Conservation (phyloP, 1,284 basidiomycete genomes). For the Pseudozyma tsukubaensis region DNA sequence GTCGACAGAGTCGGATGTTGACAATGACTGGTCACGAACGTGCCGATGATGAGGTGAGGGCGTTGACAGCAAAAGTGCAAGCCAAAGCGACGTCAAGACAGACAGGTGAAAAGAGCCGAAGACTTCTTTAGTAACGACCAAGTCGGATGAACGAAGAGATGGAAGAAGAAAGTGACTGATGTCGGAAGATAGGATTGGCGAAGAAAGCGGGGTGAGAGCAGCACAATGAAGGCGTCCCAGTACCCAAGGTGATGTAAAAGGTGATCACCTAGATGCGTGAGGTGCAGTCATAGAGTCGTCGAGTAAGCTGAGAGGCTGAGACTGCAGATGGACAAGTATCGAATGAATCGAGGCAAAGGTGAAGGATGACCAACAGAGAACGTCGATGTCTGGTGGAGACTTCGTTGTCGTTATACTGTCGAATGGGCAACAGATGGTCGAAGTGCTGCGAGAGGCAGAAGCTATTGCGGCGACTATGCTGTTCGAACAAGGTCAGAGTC, state of each 20-base stretch:
- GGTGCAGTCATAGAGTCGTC: conserved; percentile 38
- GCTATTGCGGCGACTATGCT: background rate
- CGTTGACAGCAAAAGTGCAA: background rate
- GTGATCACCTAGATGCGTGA: conserved; percentile 34
- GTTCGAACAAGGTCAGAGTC: background rate
- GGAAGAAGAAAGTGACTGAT: background rate
- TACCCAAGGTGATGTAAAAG: conserved; percentile 25
- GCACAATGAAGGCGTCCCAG: conserved; percentile 54
- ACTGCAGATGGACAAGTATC: background rate
- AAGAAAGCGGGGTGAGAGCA: conserved; percentile 31
- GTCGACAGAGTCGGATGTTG: no score
- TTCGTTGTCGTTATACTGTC: background rate
- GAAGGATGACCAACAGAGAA: background rate
- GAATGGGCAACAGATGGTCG: background rate
- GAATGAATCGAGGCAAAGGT: background rate
- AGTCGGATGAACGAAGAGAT: background rate
- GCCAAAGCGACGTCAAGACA: background rate
- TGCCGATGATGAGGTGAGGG: background rate
- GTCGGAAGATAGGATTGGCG: background rate
- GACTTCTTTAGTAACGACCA: background rate
- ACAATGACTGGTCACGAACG: no score
- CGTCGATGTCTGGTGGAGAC: background rate
- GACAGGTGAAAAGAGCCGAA: background rate
- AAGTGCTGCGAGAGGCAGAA: background rate
- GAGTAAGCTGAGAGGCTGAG: conserved; percentile 8